Evolutionary conservation across 208 protist species (phyloP).

Genomic region (Phytomonas sp.): DNA sequence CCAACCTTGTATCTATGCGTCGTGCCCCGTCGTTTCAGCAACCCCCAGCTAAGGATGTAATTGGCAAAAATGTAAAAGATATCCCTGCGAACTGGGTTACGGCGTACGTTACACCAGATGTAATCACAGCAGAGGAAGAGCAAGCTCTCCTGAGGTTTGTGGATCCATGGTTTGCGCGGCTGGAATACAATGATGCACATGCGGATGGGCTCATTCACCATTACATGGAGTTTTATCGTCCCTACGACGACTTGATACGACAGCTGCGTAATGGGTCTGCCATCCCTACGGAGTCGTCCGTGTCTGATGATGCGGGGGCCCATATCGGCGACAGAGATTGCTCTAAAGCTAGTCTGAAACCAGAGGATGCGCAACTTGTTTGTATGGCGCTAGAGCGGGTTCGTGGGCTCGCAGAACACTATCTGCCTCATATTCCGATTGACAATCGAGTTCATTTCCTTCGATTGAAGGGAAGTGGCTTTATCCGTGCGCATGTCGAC

Average conservation of each 20-base stretch:
- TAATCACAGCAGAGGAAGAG: conserved; percentile 62
- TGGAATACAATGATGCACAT: conserved; percentile 66
- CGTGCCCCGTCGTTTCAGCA: conserved; percentile 64
- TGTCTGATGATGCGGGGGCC: neutral
- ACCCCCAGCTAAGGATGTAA: conserved; percentile 42
- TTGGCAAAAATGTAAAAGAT: conserved; percentile 55
- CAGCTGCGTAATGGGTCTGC: neutral
- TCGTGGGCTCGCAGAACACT: conserved; percentile 29
- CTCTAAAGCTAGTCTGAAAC: conserved; percentile 17
- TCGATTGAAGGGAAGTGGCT: conserved; percentile 61
- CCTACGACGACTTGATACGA: conserved; percentile 39
- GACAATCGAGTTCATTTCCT: conserved; percentile 83
- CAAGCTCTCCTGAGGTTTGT: conserved; percentile 38
- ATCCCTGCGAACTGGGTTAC: conserved; percentile 59
- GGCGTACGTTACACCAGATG: conserved; percentile 67
- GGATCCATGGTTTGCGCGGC: conserved; percentile 66
- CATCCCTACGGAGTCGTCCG: neutral
- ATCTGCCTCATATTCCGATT: conserved; percentile 62
- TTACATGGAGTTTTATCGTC: conserved; percentile 86
- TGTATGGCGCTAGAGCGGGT: conserved; percentile 28
- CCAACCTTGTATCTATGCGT: conserved; percentile 51
- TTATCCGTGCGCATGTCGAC: conserved; percentile 75
- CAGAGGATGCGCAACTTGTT: conserved; percentile 20
- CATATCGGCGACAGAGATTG: neutral
- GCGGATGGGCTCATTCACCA: conserved; percentile 79